Conservation (phyloP, 768 basidiomycete genomes). For the Botryobasidium botryosum region DNA sequence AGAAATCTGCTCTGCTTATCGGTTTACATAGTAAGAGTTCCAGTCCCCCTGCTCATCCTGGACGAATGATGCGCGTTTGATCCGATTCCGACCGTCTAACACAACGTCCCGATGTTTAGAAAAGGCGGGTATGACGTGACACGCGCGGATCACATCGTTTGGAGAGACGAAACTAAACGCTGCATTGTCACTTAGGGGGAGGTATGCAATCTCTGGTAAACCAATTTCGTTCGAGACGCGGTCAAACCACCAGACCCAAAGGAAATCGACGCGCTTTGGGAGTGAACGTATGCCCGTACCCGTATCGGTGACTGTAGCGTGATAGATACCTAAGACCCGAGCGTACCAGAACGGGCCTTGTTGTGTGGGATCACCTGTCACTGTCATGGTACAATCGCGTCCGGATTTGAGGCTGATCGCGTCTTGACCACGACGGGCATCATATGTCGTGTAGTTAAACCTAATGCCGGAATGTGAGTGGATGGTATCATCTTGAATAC, state of each 20-base stretch:
- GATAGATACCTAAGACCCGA: slow-evolving; percentile 19
- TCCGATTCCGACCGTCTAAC: too few relatives aligned
- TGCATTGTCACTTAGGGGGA: slow-evolving; percentile 15
- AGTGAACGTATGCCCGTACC: too few relatives aligned
- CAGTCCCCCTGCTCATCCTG: slow-evolving; percentile 19
- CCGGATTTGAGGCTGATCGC: slow-evolving; percentile 19
- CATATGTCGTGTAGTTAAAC: slow-evolving; percentile 29
- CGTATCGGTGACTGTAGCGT: slow-evolving; percentile 15
- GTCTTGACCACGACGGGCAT: slow-evolving; percentile 26
- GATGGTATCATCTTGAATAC: not conserved
- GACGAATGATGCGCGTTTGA: slow-evolving; percentile 12
- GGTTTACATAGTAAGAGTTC: slow-evolving; percentile 23
- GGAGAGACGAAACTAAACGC: slow-evolving; percentile 35
- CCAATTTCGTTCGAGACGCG: too few relatives aligned
- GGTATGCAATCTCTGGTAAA: slow-evolving; percentile 26
- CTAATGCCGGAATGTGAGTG: slow-evolving; percentile 13
- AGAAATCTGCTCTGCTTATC: slow-evolving; percentile 18
- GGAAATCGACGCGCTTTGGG: slow-evolving; percentile 21
- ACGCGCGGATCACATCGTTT: slow-evolving; percentile 21
- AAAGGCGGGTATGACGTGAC: slow-evolving; percentile 30
- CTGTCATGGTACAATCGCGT: slow-evolving; percentile 22
- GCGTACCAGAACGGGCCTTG: slow-evolving; percentile 26
- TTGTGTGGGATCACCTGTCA: not conserved
- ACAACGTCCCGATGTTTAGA: slow-evolving; percentile 12
- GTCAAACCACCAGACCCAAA: slow-evolving; percentile 30